Base-by-base conservation (phyloP, 2,329 filamentous ascomycete species). In the Ophiostoma piceae region DNA sequence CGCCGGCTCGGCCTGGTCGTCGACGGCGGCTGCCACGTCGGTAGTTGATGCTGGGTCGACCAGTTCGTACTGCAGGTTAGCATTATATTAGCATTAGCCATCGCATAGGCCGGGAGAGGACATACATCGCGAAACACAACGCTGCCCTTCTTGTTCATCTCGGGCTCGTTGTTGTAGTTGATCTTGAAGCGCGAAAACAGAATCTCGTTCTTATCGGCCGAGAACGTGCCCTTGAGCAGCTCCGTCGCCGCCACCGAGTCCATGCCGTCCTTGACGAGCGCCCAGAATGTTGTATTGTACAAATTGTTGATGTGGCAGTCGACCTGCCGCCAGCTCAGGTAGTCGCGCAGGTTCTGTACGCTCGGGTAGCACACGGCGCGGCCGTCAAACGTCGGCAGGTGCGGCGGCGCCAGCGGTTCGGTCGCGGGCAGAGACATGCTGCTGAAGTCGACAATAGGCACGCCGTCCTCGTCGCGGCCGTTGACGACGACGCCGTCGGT, bases 271-370 rank as follows among this genome's bases (percentile, higher is more conserved):
- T 92, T 87, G 29, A 98, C 90, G 75, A 99, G 82, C 0, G 90
- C 84, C 95, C 95, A 99, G 78, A 98, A 98, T 0, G 92, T 92
- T 0, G 95, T 99, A 78, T 99, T 99, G 80, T 97, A 99, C 4
- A 99, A 85, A 76, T 99, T 99, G 79, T 99, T 99, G 75, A 99
- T 96, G 78, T 99, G 95, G 74, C 95, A 98, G 78, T 99, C 95
- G 62, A 92, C 95, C 79, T 99, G 95, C 75, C 95, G 87, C 95
- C 95, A 99, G 77, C 91, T 94, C 84, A 99, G 88, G 79, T 99
- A 99, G 80, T 99, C 95, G 35, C 94, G 85, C 74, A 99, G 80
- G 78, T 97, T 96, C 75, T 86, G 84, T 7, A 90, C 84, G 70
- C 87, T 91, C 0, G 95, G 95, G 79, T 98, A 99, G 77, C 90